Base-by-base conservation (phyloP, 2,329 filamentous ascomycete genomes). In the Pseudogymnoascus sp. region DNA sequence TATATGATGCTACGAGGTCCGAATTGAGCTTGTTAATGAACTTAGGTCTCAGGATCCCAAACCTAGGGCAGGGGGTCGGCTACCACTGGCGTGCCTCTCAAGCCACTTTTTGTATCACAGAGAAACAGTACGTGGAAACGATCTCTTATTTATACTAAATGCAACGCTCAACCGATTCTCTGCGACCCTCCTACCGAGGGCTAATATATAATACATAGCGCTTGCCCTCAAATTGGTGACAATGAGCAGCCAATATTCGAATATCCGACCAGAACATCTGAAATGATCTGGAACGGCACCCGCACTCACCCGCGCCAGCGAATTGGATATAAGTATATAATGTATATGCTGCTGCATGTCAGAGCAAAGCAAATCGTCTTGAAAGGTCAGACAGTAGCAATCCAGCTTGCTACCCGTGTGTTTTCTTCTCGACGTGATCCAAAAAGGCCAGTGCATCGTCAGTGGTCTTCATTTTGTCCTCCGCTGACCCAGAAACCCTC, bases 401-500 rank as follows among this genome's bases (percentile, higher is more conserved):
- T 18, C 8, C n/a, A 18, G 43, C 43, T 33, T 30, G n/a, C 43
- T 54, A 54, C 12, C 18, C 57, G 20, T 25, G 12, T 3, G 57
- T 58, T n/a, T 8, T 37, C 18, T 37, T 8, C 18, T 25, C 57
- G n/a, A 38, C 57, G 6, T 8, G 57, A n/a, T 58, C 57, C 57
- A 37, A 36, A 9, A 58, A 37, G 2, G 25, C 14, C 12, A 33
- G 6, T 18, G 36, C 57, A 25, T 36, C 57, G 18, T 37, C 57
- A n/a, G 33, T 37, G 33, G 36, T 38, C 25, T 22, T 38, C 57
- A 37, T 38, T 25, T 8, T 36, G 57, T 58, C 57, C 9, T 38
- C 57, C 33, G 2, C 16, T 3, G 33, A 36, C 22, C 36, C 36
- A 2, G 57, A 58, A 38, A 73, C 67, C 35, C 70, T 71, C 73